Evolutionary conservation across 768 basidiomycete species (phyloP).

Genomic region (Guyanaporus albipodus): DNA sequence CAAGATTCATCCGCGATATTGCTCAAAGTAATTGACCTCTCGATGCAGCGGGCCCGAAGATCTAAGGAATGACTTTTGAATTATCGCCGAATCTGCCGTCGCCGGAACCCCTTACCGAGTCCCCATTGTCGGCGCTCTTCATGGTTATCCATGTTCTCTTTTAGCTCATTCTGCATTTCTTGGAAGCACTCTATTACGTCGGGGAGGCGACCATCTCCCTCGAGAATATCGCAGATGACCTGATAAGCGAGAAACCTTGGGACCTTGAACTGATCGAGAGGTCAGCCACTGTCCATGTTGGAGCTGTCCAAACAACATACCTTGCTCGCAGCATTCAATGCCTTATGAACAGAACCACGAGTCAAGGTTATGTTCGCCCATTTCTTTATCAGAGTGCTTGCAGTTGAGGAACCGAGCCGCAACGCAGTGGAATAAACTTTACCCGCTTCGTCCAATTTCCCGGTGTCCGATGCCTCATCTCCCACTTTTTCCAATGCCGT

Average conservation of each 20-base stretch:
- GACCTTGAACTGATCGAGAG: background rate
- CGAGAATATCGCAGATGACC: background rate
- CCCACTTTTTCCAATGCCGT: background rate
- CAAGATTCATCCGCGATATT: too few relatives aligned
- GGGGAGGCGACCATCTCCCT: background rate
- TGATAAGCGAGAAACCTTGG: background rate
- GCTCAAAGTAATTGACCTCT: too few relatives aligned
- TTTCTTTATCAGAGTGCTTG: background rate
- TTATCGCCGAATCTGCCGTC: background rate
- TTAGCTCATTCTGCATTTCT: background rate
- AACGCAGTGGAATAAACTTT: background rate
- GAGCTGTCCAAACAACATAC: background rate
- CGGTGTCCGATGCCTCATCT: background rate
- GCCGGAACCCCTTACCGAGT: background rate
- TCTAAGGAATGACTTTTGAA: background rate
- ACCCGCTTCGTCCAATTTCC: background rate
- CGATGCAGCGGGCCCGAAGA: constrained; percentile 2
- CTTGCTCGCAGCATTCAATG: background rate
- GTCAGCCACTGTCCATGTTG: background rate
- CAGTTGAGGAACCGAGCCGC: background rate
- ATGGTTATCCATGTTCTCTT: background rate
- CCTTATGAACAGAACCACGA: background rate
- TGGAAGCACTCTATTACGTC: background rate
- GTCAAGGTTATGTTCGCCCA: background rate
- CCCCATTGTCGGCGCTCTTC: background rate